phyloP scores from a whole-genome alignment of 129 eudicot species.

The Apium graveolens region DNA sequence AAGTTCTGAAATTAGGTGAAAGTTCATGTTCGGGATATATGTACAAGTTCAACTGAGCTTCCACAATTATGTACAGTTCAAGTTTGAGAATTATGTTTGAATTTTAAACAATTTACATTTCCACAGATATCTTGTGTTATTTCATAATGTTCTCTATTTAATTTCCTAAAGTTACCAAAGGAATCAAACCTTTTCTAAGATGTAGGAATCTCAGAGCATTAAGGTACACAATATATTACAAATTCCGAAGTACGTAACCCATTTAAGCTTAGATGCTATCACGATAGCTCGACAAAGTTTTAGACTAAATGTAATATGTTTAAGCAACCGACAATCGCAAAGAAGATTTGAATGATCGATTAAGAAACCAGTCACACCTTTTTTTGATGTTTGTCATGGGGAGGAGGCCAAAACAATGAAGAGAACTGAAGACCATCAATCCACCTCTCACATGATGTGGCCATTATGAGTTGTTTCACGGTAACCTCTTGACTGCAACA shows the following conservation, averaged over 20 bases:
- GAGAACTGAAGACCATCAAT: conserved; percentile 82
- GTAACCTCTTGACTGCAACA: conserved; percentile 17
- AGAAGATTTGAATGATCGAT: not conserved
- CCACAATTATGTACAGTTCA: not conserved
- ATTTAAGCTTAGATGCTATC: not conserved
- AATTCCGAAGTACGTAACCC: not conserved
- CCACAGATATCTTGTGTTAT: too few species aligned
- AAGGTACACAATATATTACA: not conserved
- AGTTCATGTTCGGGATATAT: not conserved
- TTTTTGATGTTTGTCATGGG: conserved; percentile 62
- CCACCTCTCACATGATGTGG: conserved; percentile 71
- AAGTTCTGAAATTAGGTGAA: not conserved
- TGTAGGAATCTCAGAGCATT: not conserved
- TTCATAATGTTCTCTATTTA: not conserved
- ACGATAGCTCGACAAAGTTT: not conserved
- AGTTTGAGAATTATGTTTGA: not conserved
- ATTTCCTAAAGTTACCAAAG: not conserved
- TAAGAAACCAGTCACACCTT: conserved; percentile 40
- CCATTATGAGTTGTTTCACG: conserved; percentile 33
- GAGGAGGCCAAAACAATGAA: conserved; percentile 91
- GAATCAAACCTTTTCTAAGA: not conserved
- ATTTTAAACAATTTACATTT: too few species aligned
- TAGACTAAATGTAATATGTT: not conserved
- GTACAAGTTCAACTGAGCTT: not conserved
- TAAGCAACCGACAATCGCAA: not conserved